phyloP scores from a whole-genome alignment of 75 land plant genomes.

The Larix kaempferi region DNA sequence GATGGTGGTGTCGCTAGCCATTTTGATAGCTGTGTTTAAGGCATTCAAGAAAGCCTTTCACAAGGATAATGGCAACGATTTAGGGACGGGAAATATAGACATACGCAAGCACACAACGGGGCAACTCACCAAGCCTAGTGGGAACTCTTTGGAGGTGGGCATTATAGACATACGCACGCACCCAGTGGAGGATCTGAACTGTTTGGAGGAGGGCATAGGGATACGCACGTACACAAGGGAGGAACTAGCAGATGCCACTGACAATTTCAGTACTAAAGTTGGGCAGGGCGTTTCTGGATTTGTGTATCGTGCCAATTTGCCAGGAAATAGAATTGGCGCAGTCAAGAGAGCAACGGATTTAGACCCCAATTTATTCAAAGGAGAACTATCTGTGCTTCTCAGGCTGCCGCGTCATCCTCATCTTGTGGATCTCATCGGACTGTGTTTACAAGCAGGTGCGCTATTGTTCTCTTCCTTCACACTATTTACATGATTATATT shows the following conservation, averaged over 20 bases:
- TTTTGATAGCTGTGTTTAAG: too few species aligned
- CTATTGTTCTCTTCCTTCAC: too few species aligned
- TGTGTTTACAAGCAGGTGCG: conserved; percentile 24
- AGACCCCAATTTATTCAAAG: conserved; percentile 19
- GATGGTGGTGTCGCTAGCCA: too few species aligned
- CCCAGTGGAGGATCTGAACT: too few species aligned
- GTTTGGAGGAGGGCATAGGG: too few species aligned
- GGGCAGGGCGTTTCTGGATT: conserved; percentile 21
- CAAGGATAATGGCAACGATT: too few species aligned
- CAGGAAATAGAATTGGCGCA: conserved; percentile 17
- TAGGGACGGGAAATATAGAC: too few species aligned
- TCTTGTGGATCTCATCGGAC: conserved; percentile 24
- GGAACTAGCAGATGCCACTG: conserved; percentile 20
- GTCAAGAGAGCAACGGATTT: conserved; percentile 26
- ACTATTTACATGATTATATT: rapidly evolving
- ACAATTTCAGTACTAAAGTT: conserved; percentile 16
- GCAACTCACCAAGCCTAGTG: too few species aligned
- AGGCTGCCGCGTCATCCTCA: conserved; percentile 24
- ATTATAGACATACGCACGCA: too few species aligned
- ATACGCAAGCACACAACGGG: too few species aligned
- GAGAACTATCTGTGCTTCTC: conserved; percentile 35
- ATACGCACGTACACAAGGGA: conserved; percentile 21
- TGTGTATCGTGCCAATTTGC: conserved; percentile 29
- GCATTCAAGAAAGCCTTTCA: too few species aligned
- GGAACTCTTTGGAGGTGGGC: too few species aligned